These are phyloP conservation scores for Tylopilus rubrobrunneus DNA, from an alignment of 768 basidiomycete species.

Conservation along the genomic window DNA sequence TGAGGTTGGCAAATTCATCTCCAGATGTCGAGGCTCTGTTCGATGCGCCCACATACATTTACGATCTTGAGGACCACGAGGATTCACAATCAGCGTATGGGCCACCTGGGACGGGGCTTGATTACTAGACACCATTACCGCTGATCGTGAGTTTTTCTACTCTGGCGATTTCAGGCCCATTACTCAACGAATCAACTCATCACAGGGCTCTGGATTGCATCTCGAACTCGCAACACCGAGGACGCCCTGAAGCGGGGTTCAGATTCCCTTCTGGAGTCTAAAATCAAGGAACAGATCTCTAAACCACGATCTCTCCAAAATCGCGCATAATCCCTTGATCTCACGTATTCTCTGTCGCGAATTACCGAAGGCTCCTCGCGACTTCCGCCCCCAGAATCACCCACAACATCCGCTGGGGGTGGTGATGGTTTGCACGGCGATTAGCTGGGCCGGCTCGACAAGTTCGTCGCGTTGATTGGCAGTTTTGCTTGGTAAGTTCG, in stretches of 20 bases:
- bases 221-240: constrained; percentile 65
- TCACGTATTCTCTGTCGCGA: constrained; percentile 79
- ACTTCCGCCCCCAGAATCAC: constrained; percentile 71
- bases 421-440: constrained; percentile 74
- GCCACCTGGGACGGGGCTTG: constrained; percentile 46
- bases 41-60: constrained; percentile 80
- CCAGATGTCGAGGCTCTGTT: constrained; percentile 96
- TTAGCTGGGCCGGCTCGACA: constrained; percentile 88
- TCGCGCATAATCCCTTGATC: constrained; percentile 85
- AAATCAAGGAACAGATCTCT: constrained; percentile 68
- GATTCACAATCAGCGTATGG: constrained; percentile 60
- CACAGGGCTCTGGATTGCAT: constrained; percentile 63
- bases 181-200: constrained; percentile 15
- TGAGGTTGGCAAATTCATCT: constrained; percentile 84
- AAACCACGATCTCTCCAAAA: constrained; percentile 83
- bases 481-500: constrained; percentile 83
- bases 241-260: constrained; percentile 79
- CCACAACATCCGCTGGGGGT: constrained; percentile 68
- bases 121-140: constrained; percentile 75
- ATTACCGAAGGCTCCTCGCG: constrained; percentile 67
- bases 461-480: constrained; percentile 91
- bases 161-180: constrained; percentile 8
- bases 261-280: constrained; percentile 79
- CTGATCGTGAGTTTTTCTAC: constrained; percentile 56
- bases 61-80: constrained; percentile 71